phyloP scores from a whole-genome alignment of 306 rosid species.

The Castanea mollissima region DNA sequence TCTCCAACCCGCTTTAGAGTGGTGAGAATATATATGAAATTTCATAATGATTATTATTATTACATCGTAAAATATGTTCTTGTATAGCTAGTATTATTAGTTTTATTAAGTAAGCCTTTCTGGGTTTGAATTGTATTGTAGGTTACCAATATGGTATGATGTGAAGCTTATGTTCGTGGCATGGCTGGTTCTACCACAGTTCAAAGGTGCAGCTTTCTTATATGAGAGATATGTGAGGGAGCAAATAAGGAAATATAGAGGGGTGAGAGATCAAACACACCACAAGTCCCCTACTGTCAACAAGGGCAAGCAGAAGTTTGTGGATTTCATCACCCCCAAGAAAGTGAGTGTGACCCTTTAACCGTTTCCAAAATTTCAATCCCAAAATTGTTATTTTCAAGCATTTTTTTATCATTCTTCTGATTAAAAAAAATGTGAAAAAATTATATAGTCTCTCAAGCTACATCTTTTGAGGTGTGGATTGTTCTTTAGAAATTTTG shows the following conservation, averaged over 20 bases:
- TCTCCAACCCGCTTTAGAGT: constrained; percentile 56
- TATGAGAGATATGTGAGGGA: constrained; percentile 66
- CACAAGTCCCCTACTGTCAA: constrained; percentile 23
- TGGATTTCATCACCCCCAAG: constrained; percentile 44
- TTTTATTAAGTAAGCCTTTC: neutral
- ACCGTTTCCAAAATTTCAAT: neutral
- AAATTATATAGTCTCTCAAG: no score
- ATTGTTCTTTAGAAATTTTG: no score
- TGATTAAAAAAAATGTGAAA: no score
- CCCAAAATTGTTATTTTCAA: neutral
- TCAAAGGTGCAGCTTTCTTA: constrained; percentile 87
- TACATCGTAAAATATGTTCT: neutral
- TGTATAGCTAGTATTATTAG: no score
- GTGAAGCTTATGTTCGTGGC: constrained; percentile 69
- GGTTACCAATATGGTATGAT: constrained; percentile 80
- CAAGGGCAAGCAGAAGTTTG: constrained; percentile 53
- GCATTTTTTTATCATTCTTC: neutral
- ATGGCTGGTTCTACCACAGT: constrained; percentile 87
- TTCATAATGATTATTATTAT: no score
- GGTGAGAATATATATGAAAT: constrained; percentile 26
- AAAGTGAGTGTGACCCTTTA: constrained; percentile 39
- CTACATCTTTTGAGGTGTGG: no score
- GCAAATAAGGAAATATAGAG: constrained; percentile 43
- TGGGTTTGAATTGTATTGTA: constrained; percentile 11
- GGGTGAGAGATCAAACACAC: constrained; percentile 1